Evolutionary conservation across 169 alveolate genomes (phyloP), one percentile per base, ranked within the genome.

Genomic region (Plasmodium coatneyi): DNA sequence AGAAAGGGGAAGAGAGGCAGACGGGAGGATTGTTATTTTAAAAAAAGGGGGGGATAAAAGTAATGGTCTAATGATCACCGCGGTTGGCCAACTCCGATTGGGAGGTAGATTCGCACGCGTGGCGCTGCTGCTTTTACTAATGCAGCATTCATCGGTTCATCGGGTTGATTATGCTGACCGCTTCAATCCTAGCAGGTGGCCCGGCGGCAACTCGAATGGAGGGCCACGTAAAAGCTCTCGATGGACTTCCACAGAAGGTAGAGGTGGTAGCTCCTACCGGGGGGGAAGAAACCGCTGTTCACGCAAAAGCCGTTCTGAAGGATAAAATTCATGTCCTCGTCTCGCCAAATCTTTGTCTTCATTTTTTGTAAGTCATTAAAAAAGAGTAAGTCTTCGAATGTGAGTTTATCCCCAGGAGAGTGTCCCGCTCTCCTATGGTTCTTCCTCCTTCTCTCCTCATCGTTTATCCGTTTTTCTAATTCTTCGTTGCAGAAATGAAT

Each of bases 161-260:
- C 10, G 1, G 16, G 32, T 28, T 25, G 1, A 25, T 9, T 2
- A 54, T 10, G 9, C 54, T n/a, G 30, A 56, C n/a, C 60, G 60
- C 60, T 49, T 49, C 25, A 14, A 0, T 22, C 7, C 60, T 49
- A 16, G 60, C n/a, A 3, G 60, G 1, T 3, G 60, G 60, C 60
- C 60, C 60, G 22, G 60, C 22, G 19, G 41, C 74, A 87, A 4
- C 49, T 54, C 5, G 72, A 5, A 36, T 87, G 81, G 34, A 87
- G 22, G 0, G 78, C 16, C 19, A 25, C 46, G 54, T 56, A 87
- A 36, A 54, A 87, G 34, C 60, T 19, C 10, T 90, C 92, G 5
- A 90, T 80, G 0, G 95, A 80, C 54, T 80, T 90, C 95, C 95
- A 90, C 43, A 90, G 28, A 0, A 90, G 12, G 41, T 14, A 43